Evolutionary conservation across 2,329 filamentous ascomycete genomes (phyloP).

Genomic region (Chaetomiaceae sp.): DNA sequence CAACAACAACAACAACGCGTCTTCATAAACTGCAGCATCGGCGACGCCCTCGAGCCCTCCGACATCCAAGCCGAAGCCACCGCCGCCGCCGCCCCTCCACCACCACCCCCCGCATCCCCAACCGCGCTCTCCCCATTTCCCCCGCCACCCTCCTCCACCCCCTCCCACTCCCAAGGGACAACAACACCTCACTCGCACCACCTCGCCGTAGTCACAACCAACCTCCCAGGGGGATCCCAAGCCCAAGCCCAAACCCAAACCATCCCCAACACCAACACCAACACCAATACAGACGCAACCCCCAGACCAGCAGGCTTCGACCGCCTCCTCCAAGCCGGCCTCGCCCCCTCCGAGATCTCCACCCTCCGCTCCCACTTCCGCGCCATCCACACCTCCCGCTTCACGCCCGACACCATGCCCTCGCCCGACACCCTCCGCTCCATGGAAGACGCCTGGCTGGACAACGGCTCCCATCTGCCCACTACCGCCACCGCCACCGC

Average conservation of each 20-base stretch:
- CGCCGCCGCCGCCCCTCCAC: conserved; percentile 42
- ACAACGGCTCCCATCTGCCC: conserved; percentile 47
- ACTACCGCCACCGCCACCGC: conserved; percentile 26
- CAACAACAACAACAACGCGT: conserved; percentile 51
- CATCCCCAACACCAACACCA: conserved; percentile 2
- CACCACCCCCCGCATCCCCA: conserved; percentile 22
- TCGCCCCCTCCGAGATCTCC: conserved; percentile 77
- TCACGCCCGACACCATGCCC: conserved; percentile 87
- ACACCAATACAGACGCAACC: not conserved
- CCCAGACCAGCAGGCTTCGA: conserved; percentile 71
- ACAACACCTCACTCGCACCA: not conserved
- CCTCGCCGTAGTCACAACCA: conserved; percentile 30
- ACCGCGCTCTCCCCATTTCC: conserved; percentile 20
- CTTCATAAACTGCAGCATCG: conserved; percentile 92
- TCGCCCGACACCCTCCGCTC: conserved; percentile 67
- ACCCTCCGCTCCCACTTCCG: conserved; percentile 84
- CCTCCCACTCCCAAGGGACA: not conserved
- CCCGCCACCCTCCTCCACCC: not conserved
- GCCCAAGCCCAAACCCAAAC: too few relatives aligned
- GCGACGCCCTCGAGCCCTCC: conserved; percentile 61
- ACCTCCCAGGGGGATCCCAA: too few relatives aligned
- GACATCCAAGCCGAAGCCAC: conserved; percentile 60
- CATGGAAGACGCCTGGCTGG: conserved; percentile 89
- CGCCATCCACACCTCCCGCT: conserved; percentile 73
- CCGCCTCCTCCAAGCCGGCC: conserved; percentile 73